Evolutionary conservation across 78 protist genomes (phyloP).

Genomic region (Chrysochromulina tobinii): DNA sequence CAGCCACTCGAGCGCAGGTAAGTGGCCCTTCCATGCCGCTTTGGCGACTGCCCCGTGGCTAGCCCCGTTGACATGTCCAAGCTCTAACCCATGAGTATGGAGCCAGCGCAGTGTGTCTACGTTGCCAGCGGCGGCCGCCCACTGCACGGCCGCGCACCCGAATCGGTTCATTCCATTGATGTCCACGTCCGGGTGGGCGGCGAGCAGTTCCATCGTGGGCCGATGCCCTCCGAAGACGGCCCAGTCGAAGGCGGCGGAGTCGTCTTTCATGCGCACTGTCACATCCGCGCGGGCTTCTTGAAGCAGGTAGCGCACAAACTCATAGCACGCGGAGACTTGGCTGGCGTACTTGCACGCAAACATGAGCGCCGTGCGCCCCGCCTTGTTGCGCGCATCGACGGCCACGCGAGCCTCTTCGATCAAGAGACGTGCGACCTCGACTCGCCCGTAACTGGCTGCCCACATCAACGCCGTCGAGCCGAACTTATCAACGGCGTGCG

Average conservation of each 20-base stretch:
- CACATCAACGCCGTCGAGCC: background rate
- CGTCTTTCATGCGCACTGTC: background rate
- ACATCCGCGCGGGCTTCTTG: background rate
- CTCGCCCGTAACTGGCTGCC: background rate
- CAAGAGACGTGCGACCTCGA: background rate
- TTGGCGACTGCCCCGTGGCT: constrained; percentile 1
- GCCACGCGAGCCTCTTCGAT: background rate
- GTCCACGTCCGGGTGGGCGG: background rate
- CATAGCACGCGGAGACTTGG: too few relatives aligned
- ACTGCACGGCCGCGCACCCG: background rate
- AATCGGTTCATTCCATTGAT: background rate
- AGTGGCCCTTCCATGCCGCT: constrained; percentile 14
- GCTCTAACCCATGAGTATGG: background rate
- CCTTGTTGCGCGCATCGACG: constrained; percentile 4
- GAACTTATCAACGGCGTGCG: background rate
- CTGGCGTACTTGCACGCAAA: background rate
- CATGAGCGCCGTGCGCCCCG: constrained; percentile 1
- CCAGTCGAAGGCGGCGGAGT: constrained; percentile 6
- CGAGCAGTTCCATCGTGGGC: background rate
- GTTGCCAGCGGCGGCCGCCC: constrained; percentile 28
- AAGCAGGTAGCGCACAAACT: background rate
- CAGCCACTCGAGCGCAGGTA: background rate
- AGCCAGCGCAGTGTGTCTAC: background rate
- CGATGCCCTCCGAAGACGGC: background rate
- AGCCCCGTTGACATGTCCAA: background rate